Conservation (phyloP, 169 alveolate genomes). For the Eimeria praecox region DNA sequence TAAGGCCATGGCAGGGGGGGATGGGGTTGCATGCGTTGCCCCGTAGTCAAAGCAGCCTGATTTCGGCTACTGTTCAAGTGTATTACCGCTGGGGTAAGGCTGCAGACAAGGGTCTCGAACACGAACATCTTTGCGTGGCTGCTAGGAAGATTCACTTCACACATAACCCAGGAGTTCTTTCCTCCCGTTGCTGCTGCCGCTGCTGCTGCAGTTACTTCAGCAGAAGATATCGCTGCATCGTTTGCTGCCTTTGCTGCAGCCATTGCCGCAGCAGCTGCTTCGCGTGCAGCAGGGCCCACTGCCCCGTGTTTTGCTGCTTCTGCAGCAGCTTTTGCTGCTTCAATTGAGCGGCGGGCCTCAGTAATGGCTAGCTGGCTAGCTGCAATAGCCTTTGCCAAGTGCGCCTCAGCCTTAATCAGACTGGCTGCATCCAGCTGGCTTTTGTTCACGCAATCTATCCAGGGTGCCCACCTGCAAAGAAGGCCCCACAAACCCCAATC, state of each 20-base stretch:
- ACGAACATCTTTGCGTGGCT: neutral
- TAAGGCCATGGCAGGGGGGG: too few species aligned
- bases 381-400: constrained; percentile 9
- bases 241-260: constrained; percentile 71
- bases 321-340: constrained; percentile 37
- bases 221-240: constrained; percentile 30
- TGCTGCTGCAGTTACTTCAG: constrained; percentile 60
- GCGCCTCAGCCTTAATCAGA: constrained; percentile 40
- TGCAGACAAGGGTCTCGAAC: constrained; percentile 30
- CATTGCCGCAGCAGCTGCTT: constrained; percentile 63
- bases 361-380: constrained; percentile 60
- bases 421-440: constrained; percentile 26
- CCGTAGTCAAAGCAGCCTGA: neutral
- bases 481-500: neutral
- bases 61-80: neutral
- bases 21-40: too few species aligned
- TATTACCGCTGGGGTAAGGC: constrained; percentile 43
- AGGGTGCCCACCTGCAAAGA: constrained; percentile 42
- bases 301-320: constrained; percentile 27
- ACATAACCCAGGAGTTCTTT: constrained; percentile 34
- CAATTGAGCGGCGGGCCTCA: constrained; percentile 12
- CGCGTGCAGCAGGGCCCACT: constrained; percentile 41
- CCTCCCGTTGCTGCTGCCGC: constrained; percentile 73
- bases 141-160: neutral
- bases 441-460: constrained; percentile 52